A percentile compares a stretch with the other conserved stretches of the same genome.
Evolutionary conservation across 1,284 basidiomycete species (phyloP).

Genomic region (Sporisorium graminicola): DNA sequence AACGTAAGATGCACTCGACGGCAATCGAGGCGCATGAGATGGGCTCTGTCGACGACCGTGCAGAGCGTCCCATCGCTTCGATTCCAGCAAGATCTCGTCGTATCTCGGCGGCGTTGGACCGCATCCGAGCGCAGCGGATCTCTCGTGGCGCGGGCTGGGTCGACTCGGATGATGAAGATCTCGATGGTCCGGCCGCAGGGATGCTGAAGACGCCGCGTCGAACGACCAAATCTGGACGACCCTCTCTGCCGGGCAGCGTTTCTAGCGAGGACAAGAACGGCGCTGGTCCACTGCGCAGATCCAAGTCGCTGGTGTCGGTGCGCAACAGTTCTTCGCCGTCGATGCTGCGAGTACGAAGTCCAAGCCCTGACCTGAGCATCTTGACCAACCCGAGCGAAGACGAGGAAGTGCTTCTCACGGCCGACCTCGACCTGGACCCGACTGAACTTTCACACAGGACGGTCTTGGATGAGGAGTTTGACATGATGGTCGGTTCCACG

Average conservation of each 20-base stretch:
- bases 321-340: not conserved
- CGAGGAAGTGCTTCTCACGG: slow-evolving; percentile 40
- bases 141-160: slow-evolving; percentile 23
- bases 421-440: slow-evolving; percentile 15
- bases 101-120: slow-evolving; percentile 33
- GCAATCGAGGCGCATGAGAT: not conserved
- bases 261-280: not conserved
- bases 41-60: not conserved
- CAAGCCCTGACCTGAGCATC: slow-evolving; percentile 35
- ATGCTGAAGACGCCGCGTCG: slow-evolving; percentile 3
- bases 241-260: slow-evolving; percentile 11
- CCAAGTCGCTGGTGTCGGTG: slow-evolving; percentile 20
- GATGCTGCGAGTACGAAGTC: slow-evolving; percentile 17
- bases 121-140: slow-evolving; percentile 25
- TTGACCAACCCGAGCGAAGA: slow-evolving; percentile 35
- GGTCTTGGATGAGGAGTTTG: slow-evolving; percentile 39
- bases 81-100: slow-evolving; percentile 37
- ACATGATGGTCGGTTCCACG: slow-evolving; percentile 32
- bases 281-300: not conserved
- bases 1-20: slow-evolving; percentile 35
- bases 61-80: slow-evolving; percentile 28
- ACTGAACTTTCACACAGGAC: slow-evolving; percentile 11
- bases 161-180: slow-evolving; percentile 33
- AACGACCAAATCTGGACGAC: not conserved
- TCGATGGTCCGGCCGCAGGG: not conserved